Evolutionary conservation across 371 early-diverging fungal species (phyloP), one percentile per base, ranked within the genome.

Genomic region (Mortierella sp.): DNA sequence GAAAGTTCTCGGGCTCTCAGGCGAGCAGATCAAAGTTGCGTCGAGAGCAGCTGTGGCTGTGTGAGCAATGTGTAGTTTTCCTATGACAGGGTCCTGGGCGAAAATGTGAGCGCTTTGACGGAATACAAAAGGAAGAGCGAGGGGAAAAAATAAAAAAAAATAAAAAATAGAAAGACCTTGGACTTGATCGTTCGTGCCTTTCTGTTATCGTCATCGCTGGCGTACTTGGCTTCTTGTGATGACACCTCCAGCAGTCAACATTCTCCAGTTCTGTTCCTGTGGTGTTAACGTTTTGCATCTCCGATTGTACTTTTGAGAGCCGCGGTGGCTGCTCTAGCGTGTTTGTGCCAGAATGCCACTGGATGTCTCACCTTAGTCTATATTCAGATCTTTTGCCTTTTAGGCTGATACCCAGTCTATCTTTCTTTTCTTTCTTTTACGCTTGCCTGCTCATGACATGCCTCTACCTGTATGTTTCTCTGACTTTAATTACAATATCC

Each of bases 321-420:
- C 10, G 18, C 59, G 39, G 18, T 45, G n/a, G 12, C 22, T 20
- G 32, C 32, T 58, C 43, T 67, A 30, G 49, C 11, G 67, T 67
- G 67, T 67, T 67, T 67, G 67, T 59, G 57, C 57, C 67, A 67
- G 64, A 51, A 18, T 18, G 28, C 45, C 32, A 58, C n/a, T 32
- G 43, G 58, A 45, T 67, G 67, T 67, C 60, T 67, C 67, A 67
- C 40, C 20, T 57, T 22, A 6, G 28, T 18, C 39, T 35, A 37
- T 11, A 35, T 40, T 43, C 37, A 61, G 30, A 16, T 6, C n/a
- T 20, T 40, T 18, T 61, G 1, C 40, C 20, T n/a, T 39, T 22
- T 9, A 22, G 35, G 24, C 5, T 5, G 5, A 55, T 22, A 70
- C 68, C 68, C 28, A 22, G 37, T 30, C 35, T 52, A 28, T 2